phyloP scores from a whole-genome alignment of 768 basidiomycete genomes.

The Flagelloscypha sp. region DNA sequence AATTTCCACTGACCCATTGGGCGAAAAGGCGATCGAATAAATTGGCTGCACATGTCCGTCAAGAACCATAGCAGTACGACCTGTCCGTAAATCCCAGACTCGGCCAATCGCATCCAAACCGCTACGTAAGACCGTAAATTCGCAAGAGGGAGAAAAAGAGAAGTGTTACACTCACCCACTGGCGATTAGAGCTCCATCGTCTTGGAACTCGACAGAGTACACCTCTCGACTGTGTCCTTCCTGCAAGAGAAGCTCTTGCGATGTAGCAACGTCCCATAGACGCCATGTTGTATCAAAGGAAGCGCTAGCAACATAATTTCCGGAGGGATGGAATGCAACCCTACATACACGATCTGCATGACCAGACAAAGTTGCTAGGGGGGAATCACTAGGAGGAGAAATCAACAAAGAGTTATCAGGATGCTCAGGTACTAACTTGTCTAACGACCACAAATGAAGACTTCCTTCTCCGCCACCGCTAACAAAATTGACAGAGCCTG shows the following conservation, averaged over 20 bases:
- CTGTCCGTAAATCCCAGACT: conserved; percentile 94
- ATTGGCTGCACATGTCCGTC: conserved; percentile 96
- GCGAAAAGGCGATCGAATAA: conserved; percentile 85
- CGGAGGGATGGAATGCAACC: conserved; percentile 94
- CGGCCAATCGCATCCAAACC: conserved; percentile 95
- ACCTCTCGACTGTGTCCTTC: conserved; percentile 98
- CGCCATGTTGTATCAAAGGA: conserved; percentile 98
- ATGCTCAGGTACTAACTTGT: conserved; percentile 41
- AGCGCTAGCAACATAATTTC: conserved; percentile 87
- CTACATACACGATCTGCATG: conserved; percentile 89
- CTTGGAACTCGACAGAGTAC: conserved; percentile 91
- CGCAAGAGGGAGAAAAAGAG: not conserved
- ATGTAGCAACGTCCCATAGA: conserved; percentile 84
- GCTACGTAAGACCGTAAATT: conserved; percentile 29
- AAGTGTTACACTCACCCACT: conserved; percentile 63
- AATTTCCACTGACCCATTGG: conserved; percentile 70
- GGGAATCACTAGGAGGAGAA: conserved; percentile 56
- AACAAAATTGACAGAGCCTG: conserved; percentile 70
- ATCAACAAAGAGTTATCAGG: conserved; percentile 5
- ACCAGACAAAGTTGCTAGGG: conserved; percentile 79
- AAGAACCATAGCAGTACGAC: conserved; percentile 93
- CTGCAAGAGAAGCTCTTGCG: conserved; percentile 79
- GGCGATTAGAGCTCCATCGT: conserved; percentile 86
- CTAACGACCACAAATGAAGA: conserved; percentile 85
- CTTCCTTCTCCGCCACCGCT: conserved; percentile 86